Evolutionary conservation across 805 yeast genomes (phyloP).

Genomic region (Wickerhamomyces chambardii): DNA sequence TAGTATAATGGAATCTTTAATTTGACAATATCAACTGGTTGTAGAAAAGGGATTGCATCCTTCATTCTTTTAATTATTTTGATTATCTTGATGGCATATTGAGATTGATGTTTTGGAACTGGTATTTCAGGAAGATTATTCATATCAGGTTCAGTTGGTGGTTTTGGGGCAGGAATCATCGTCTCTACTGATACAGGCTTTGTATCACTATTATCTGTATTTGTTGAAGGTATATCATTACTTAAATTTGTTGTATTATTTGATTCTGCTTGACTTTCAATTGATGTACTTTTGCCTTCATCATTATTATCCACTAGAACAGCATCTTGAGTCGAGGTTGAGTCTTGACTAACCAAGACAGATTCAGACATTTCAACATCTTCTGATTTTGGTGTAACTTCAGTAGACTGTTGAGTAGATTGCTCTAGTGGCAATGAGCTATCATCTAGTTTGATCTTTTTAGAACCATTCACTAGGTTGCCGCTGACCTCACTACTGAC

Average conservation of each 20-base stretch:
- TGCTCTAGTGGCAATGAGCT: not conserved
- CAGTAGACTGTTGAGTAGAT: not conserved
- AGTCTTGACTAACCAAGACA: conserved; percentile 1
- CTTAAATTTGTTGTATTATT: conserved; percentile 2
- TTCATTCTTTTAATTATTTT: conserved; percentile 84
- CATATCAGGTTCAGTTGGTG: conserved; percentile 68
- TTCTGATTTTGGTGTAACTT: conserved; percentile 9
- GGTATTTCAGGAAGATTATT: conserved; percentile 57
- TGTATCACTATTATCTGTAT: conserved; percentile 3
- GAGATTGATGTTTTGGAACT: conserved; percentile 75
- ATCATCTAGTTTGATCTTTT: not conserved
- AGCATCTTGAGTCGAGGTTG: not conserved
- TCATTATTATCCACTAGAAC: no score
- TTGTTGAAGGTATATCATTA: no score
- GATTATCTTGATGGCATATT: conserved; percentile 68
- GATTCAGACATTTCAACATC: not conserved
- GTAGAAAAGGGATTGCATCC: conserved; percentile 85
- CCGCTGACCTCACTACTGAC: conserved; percentile 6
- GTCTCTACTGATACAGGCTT: conserved; percentile 1
- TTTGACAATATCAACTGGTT: conserved; percentile 85
- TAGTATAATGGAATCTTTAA: conserved; percentile 87
- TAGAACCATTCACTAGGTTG: not conserved
- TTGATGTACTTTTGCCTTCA: not conserved
- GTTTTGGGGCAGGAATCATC: conserved; percentile 63
- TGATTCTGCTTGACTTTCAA: conserved; percentile 1